Conservation (phyloP, 495 filamentous ascomycete genomes). For the Aspergillus campestris region DNA sequence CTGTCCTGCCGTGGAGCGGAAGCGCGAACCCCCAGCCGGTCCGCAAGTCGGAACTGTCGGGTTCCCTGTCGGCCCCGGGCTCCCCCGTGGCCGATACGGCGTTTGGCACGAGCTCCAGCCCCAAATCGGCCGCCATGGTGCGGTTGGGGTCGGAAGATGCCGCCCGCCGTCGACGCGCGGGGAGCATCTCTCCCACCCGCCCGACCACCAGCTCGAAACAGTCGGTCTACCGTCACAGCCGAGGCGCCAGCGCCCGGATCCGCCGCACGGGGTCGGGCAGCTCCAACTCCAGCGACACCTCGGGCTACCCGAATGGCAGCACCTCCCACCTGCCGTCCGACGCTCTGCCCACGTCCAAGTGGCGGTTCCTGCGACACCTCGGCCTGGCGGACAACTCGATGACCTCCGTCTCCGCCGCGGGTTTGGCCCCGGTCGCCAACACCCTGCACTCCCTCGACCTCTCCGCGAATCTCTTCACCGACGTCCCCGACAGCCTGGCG, state of each 20-base stretch:
- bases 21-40: slow-evolving; percentile 38
- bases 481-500: slow-evolving; percentile 83
- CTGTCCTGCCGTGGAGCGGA: slow-evolving; percentile 51
- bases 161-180: slow-evolving; percentile 45
- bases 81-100: slow-evolving; percentile 51
- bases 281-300: slow-evolving; percentile 75
- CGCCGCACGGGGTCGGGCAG: slow-evolving; percentile 83
- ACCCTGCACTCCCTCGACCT: slow-evolving; percentile 86
- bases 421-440: slow-evolving; percentile 72
- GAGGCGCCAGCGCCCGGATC: slow-evolving; percentile 52
- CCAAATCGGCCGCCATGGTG: slow-evolving; percentile 39
- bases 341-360: slow-evolving; percentile 73
- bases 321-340: slow-evolving; percentile 61
- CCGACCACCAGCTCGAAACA: slow-evolving; percentile 63
- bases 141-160: slow-evolving; percentile 42
- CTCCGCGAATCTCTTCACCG: slow-evolving; percentile 81
- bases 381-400: slow-evolving; percentile 87
- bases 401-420: slow-evolving; percentile 63
- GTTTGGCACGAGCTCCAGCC: slow-evolving; percentile 37
- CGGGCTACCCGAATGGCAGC: slow-evolving; percentile 61
- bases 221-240: slow-evolving; percentile 48
- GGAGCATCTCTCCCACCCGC: slow-evolving; percentile 72
- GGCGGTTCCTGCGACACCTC: slow-evolving; percentile 87
- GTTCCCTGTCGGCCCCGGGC: slow-evolving; percentile 49
- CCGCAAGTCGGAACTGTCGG: slow-evolving; percentile 49